A percentile compares a stretch with the other conserved stretches of the same genome.
Conservation (phyloP, 2,329 filamentous ascomycete genomes). For the Ascochyta rabiei region DNA sequence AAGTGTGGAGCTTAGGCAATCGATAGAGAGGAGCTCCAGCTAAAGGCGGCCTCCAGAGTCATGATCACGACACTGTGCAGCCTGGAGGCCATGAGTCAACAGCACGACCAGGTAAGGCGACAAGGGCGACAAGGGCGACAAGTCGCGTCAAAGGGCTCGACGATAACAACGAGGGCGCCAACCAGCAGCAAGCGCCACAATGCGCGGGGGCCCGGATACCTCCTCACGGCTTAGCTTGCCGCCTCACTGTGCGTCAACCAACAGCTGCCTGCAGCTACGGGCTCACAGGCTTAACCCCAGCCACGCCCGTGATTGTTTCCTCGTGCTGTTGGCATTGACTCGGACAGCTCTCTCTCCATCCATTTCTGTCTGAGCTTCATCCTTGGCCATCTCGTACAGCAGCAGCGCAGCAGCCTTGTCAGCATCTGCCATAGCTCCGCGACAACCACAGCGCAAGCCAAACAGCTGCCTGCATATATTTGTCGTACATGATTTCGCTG, state of each 20-base stretch:
- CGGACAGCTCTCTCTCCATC: background rate
- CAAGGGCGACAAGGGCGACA: background rate
- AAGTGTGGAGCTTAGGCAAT: constrained; percentile 15
- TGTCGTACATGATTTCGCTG: background rate
- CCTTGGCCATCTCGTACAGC: background rate
- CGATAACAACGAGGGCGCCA: constrained; percentile 12
- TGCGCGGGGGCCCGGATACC: constrained; percentile 22
- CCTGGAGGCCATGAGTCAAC: constrained; percentile 11
- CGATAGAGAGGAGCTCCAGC: constrained; percentile 11
- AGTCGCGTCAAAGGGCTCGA: constrained; percentile 7
- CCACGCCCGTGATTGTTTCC: constrained; percentile 25
- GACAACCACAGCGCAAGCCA: background rate
- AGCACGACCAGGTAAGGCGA: constrained; percentile 1
- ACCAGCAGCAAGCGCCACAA: constrained; percentile 9
- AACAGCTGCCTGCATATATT: constrained; percentile 1
- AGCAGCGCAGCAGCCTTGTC: constrained; percentile 1
- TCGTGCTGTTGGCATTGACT: background rate
- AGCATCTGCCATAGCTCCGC: background rate
- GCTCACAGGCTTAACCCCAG: constrained; percentile 26
- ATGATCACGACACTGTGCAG: constrained; percentile 5
- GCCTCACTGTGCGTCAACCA: constrained; percentile 31
- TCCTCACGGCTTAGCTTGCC: constrained; percentile 24
- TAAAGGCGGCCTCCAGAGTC: constrained; percentile 10
- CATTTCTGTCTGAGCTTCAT: background rate
- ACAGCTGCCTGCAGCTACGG: constrained; percentile 30